Conservation (phyloP, 1,284 basidiomycete species). For the Blastosporella zonata region DNA sequence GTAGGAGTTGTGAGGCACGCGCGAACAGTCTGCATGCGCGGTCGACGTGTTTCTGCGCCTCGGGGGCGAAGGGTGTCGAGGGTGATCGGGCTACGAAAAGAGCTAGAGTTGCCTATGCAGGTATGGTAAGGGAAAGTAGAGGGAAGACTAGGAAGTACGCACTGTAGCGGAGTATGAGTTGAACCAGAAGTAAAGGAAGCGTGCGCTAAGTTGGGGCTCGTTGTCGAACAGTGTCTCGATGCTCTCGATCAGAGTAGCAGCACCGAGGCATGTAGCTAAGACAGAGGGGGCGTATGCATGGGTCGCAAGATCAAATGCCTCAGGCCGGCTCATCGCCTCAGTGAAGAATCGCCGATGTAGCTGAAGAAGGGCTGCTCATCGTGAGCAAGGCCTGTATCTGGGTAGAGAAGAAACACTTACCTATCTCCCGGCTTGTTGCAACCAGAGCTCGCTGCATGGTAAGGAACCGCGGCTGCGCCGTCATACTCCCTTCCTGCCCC, state of each 20-base stretch:
- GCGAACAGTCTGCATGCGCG: constrained; percentile 44
- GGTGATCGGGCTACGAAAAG: constrained; percentile 54
- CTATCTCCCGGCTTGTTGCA: constrained; percentile 64
- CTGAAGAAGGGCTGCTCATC: constrained; percentile 58
- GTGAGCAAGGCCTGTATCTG: neutral
- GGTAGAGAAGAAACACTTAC: constrained; percentile 35
- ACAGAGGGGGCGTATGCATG: constrained; percentile 72
- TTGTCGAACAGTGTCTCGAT: constrained; percentile 58
- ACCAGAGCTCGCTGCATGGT: constrained; percentile 70
- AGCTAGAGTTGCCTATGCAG: constrained; percentile 58
- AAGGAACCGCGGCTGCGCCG: constrained; percentile 43
- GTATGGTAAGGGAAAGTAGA: constrained; percentile 2
- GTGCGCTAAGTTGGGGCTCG: constrained; percentile 59
- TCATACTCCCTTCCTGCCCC: neutral
- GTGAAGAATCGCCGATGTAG: constrained; percentile 75
- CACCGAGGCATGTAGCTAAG: constrained; percentile 65
- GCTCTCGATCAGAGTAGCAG: constrained; percentile 60
- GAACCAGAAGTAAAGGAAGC: constrained; percentile 77
- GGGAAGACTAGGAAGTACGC: constrained; percentile 28
- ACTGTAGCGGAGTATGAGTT: constrained; percentile 77
- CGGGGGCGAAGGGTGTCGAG: constrained; percentile 46
- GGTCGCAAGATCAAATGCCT: constrained; percentile 52
- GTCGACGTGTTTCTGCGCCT: constrained; percentile 52
- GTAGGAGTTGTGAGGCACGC: constrained; percentile 43
- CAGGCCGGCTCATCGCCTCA: constrained; percentile 58